Percentiles rank a stretch among this genome's conserved stretches.
phyloP scores from a whole-genome alignment of 805 yeast genomes.

The Starmerella asiatica region DNA sequence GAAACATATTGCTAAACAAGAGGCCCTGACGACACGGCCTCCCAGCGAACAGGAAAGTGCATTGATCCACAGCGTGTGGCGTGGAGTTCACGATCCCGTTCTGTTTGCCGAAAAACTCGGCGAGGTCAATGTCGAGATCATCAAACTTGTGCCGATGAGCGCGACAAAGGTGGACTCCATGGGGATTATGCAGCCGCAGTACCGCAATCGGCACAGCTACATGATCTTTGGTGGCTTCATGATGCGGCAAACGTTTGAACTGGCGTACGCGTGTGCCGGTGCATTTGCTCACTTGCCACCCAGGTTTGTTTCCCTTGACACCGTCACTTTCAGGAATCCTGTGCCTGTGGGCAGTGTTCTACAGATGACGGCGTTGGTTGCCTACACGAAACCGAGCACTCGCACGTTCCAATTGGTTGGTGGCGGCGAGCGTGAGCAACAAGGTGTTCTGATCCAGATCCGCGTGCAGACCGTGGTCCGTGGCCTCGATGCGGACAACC shows the following conservation, averaged over 20 bases:
- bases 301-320: constrained; percentile 76
- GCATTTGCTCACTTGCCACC: constrained; percentile 77
- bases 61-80: constrained; percentile 68
- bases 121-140: neutral
- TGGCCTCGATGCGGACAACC: constrained; percentile 45
- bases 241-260: constrained; percentile 81
- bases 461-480: constrained; percentile 74
- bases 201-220: constrained; percentile 84
- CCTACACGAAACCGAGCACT: constrained; percentile 59
- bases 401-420: constrained; percentile 30
- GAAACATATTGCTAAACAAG: constrained; percentile 58
- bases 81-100: constrained; percentile 13
- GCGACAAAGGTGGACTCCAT: constrained; percentile 63
- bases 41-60: constrained; percentile 58
- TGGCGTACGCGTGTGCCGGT: constrained; percentile 87
- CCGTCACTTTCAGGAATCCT: constrained; percentile 84
- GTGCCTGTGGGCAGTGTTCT: constrained; percentile 91
- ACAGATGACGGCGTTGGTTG: constrained; percentile 67
- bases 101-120: neutral
- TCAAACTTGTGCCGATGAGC: constrained; percentile 48
- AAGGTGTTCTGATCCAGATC: constrained; percentile 77
- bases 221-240: constrained; percentile 94
- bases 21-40: constrained; percentile 53
- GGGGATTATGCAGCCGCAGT: constrained; percentile 90
- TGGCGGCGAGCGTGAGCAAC: constrained; percentile 13